Conservation (phyloP, 2,329 filamentous ascomycete species). For the Exophiala viscosa region DNA sequence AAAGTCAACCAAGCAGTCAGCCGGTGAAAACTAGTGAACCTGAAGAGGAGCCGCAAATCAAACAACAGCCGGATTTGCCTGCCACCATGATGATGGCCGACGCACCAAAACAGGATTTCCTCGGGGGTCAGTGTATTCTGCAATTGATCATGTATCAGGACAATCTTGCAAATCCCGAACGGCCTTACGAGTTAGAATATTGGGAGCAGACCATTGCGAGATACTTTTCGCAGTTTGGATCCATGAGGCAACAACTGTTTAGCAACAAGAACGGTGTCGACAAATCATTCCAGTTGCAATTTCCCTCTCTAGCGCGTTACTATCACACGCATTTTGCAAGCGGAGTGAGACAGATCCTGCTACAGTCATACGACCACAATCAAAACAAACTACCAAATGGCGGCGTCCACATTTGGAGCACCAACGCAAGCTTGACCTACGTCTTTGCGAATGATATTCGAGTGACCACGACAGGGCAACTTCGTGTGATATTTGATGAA, state of each 20-base stretch:
- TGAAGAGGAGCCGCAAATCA: constrained; percentile 37
- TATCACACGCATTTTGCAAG: constrained; percentile 87
- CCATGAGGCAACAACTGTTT: constrained; percentile 69
- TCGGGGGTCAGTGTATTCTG: constrained; percentile 47
- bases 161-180: constrained; percentile 42
- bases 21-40: constrained; percentile 30
- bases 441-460: constrained; percentile 83
- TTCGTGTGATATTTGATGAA: constrained; percentile 75
- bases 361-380: constrained; percentile 69
- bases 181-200: constrained; percentile 65
- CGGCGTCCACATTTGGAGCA: constrained; percentile 70
- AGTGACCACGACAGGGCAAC: constrained; percentile 72
- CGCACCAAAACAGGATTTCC: constrained; percentile 30
- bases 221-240: constrained; percentile 75
- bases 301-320: constrained; percentile 77
- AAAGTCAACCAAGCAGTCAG: constrained; percentile 29
- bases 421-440: constrained; percentile 76
- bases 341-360: constrained; percentile 78
- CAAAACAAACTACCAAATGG: constrained; percentile 59
- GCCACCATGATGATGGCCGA: constrained; percentile 40
- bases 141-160: constrained; percentile 56
- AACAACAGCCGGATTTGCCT: constrained; percentile 38
- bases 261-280: constrained; percentile 52
- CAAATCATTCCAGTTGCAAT: constrained; percentile 84
- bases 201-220: constrained; percentile 76